Percentiles rank a stretch among this genome's conserved stretches.
phyloP scores from a whole-genome alignment of 73 alveolate genomes.

The Paramecium pentaurelia region DNA sequence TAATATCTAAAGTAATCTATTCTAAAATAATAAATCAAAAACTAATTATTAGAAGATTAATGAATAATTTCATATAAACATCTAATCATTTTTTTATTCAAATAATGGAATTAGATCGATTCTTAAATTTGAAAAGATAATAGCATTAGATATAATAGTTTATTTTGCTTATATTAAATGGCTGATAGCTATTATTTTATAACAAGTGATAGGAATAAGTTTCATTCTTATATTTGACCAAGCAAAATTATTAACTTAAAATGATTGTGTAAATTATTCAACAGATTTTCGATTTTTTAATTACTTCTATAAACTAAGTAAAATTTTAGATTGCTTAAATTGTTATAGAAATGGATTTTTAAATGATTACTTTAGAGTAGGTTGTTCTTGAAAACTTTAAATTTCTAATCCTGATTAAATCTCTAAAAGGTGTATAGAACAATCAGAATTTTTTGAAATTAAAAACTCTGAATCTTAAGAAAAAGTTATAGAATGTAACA shows the following conservation, averaged over 20 bases:
- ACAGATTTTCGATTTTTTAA: neutral
- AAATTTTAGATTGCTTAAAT: neutral
- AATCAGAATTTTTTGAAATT: neutral
- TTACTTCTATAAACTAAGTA: neutral
- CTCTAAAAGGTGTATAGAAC: neutral
- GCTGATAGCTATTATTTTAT: neutral
- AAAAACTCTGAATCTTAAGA: neutral
- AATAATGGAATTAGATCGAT: neutral
- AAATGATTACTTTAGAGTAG: neutral
- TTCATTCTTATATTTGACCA: neutral
- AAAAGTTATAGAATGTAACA: neutral
- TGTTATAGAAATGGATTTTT: neutral
- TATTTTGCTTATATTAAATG: neutral
- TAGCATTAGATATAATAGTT: neutral
- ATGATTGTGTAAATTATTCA: neutral
- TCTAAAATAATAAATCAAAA: too few relatives aligned
- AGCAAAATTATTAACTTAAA: neutral
- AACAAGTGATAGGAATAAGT: neutral
- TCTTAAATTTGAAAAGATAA: neutral
- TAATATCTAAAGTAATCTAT: too few relatives aligned
- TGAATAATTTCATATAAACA: neutral
- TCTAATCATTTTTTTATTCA: neutral
- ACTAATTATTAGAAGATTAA: too few relatives aligned
- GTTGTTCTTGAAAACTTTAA: neutral
- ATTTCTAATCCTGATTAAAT: neutral